These are phyloP conservation scores for Amesomyces nigricolor DNA, from an alignment of 2,329 filamentous ascomycete genomes.

Conservation along the genomic window DNA sequence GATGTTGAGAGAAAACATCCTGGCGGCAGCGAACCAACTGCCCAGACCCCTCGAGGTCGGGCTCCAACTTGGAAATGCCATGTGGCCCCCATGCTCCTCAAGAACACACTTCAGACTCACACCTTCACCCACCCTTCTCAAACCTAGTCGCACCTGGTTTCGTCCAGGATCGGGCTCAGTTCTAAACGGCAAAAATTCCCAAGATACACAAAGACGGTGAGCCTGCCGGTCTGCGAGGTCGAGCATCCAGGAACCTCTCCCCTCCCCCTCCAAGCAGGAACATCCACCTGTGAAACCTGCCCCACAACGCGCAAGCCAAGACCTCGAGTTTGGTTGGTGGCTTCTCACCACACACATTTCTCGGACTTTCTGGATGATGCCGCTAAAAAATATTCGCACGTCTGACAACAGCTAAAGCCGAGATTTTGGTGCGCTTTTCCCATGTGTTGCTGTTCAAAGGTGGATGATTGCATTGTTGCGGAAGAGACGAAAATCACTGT, in stretches of 20 bases:
- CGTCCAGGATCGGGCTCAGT: neutral
- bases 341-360: constrained; percentile 7
- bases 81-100: neutral
- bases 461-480: no score
- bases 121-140: neutral
- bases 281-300: constrained; percentile 2
- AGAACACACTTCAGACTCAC: neutral
- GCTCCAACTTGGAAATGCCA: neutral
- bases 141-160: no score
- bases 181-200: neutral
- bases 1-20: no score
- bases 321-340: neutral
- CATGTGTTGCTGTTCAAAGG: no score
- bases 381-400: no score
- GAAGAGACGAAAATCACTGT: no score
- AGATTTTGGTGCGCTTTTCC: no score
- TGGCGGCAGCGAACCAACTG: neutral
- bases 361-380: neutral
- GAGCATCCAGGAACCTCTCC: constrained; percentile 4
- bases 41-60: neutral
- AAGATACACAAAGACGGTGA: no score
- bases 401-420: no score
- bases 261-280: neutral
- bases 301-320: neutral
- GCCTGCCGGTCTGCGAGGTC: no score